phyloP scores from a whole-genome alignment of 2,329 filamentous ascomycete genomes.

The Clonostachys solani region DNA sequence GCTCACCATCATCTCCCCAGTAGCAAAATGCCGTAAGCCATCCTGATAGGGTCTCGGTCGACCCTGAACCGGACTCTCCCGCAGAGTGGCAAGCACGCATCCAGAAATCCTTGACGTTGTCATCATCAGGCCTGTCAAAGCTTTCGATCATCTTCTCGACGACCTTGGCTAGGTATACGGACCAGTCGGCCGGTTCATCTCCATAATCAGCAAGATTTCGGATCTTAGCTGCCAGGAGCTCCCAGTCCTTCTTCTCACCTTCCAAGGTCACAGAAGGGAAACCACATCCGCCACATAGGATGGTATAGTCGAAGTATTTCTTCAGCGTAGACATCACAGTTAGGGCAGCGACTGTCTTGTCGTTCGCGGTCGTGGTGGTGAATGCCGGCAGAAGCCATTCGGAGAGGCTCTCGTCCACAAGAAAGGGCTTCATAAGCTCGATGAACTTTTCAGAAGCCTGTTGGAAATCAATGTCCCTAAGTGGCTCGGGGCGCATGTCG shows the following conservation, averaged over 20 bases:
- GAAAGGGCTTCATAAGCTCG: conserved; percentile 28
- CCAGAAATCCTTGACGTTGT: conserved; percentile 30
- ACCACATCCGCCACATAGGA: conserved; percentile 27
- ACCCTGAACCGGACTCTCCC: not conserved
- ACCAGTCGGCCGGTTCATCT: conserved; percentile 21
- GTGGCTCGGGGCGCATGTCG: not conserved
- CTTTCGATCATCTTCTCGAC: conserved; percentile 27
- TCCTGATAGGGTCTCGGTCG: not conserved
- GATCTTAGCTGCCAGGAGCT: conserved; percentile 25
- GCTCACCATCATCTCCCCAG: not conserved
- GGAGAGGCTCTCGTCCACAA: conserved; percentile 31
- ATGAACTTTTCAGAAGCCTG: conserved; percentile 28
- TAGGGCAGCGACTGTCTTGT: conserved; percentile 35
- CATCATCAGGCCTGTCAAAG: conserved; percentile 20
- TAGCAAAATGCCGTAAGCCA: conserved; percentile 1
- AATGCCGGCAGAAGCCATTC: conserved; percentile 48
- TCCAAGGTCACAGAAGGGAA: conserved; percentile 47
- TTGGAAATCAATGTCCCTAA: conserved; percentile 8
- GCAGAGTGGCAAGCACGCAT: conserved; percentile 7
- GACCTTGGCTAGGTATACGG: conserved; percentile 8
- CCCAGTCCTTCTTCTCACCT: conserved; percentile 41
- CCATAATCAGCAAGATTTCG: conserved; percentile 16
- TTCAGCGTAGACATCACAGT: conserved; percentile 47
- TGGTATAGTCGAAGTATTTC: conserved; percentile 38
- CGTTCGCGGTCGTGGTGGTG: conserved; percentile 39